phyloP scores from a whole-genome alignment of 2,329 filamentous ascomycete species.

The Cladobotryum protrusum region DNA sequence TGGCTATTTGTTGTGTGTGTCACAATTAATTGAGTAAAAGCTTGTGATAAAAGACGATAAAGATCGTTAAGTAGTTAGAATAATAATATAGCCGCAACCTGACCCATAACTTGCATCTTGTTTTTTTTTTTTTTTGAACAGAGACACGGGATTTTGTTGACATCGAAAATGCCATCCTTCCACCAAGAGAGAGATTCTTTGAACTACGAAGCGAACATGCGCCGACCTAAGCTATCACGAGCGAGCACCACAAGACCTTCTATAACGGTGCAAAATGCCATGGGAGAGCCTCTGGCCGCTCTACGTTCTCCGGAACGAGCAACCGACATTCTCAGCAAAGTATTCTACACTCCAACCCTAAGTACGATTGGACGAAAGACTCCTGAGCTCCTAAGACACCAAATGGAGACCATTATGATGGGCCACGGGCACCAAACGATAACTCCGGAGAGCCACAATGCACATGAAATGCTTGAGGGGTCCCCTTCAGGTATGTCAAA shows the following conservation, averaged over 20 bases:
- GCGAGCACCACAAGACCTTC: slow-evolving; percentile 52
- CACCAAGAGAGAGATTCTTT: slow-evolving; percentile 18
- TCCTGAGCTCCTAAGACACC: slow-evolving; percentile 11
- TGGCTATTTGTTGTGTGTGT: not conserved
- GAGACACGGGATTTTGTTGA: not conserved
- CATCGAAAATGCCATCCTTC: not conserved
- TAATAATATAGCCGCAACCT: not conserved
- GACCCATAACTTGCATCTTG: not conserved
- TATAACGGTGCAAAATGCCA: slow-evolving; percentile 50
- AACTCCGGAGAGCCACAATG: slow-evolving; percentile 18
- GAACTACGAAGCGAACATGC: slow-evolving; percentile 23
- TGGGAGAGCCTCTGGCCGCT: slow-evolving; percentile 43
- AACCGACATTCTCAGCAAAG: slow-evolving; percentile 48
- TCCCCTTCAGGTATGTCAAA: slow-evolving; percentile 21
- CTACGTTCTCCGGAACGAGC: slow-evolving; percentile 45
- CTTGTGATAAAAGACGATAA: not conserved
- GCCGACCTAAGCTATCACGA: slow-evolving; percentile 48
- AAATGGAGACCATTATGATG: slow-evolving; percentile 18
- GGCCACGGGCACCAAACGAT: slow-evolving; percentile 17
- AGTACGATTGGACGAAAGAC: not conserved
- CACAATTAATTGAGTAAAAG: not conserved
- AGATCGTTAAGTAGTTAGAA: not conserved
- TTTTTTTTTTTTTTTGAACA: not conserved
- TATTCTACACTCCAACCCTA: slow-evolving; percentile 36
- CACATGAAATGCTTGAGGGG: slow-evolving; percentile 16